Evolutionary conservation across 345 rosid genomes (phyloP), one percentile per base, ranked within the genome.

Genomic region (Mangifera indica): DNA sequence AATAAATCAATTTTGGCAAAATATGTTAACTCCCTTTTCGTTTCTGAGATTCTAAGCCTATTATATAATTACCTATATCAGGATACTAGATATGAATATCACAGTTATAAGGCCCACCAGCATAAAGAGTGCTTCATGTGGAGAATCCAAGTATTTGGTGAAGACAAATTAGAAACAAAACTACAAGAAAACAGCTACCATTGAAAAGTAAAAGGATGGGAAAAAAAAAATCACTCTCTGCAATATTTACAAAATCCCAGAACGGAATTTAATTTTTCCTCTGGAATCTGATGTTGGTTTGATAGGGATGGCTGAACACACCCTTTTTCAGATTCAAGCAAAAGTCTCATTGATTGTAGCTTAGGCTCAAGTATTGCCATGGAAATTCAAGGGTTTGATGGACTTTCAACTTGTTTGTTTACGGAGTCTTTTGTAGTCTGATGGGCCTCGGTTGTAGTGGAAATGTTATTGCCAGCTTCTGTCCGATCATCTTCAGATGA

Each of bases 371-470:
- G n/a, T n/a, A n/a, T n/a, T n/a, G n/a, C n/a, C n/a, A n/a, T n/a
- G n/a, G n/a, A n/a, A n/a, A n/a, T n/a, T n/a, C n/a, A 80, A 21
- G 80, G 72, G 67, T 78, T 84, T 29, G 96, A 90, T 21, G 89
- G 86, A 82, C 88, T 86, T 70, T 84, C 93, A 14, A 84, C 63
- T n/a, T 67, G 80, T 79, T 82, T 81, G 74, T 66, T 74, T 69
- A 54, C 76, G 0, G 56, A 51, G 49, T 74, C 83, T 82, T 80
- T 83, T 7, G 73, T 64, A 37, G 37, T 59, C 64, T 74, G 80
- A 59, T 71, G 75, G 53, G 63, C 74, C 69, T 80, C 87, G 3
- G 57, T 40, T 52, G 67, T 1, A 4, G 76, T 53, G 73, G 72
- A 45, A 24, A 74, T 25, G 57, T 46, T 73, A 52, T 76, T 79